Conservation (phyloP, 2,329 filamentous ascomycete genomes). For the Neofusicoccum ribis region DNA sequence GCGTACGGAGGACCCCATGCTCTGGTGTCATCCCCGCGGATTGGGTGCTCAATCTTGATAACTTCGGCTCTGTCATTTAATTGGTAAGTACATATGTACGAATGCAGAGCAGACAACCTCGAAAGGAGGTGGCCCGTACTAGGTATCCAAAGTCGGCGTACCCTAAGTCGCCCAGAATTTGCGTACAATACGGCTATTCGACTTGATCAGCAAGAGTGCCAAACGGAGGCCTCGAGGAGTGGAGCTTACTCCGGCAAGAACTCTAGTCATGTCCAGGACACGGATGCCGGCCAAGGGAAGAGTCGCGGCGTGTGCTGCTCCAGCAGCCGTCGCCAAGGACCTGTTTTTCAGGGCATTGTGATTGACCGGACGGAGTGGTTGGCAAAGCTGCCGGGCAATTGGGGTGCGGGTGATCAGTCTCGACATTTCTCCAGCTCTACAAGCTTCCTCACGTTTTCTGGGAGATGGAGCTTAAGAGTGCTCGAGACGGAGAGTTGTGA, state of each 20-base stretch:
- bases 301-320: slow-evolving; percentile 38
- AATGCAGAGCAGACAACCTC: slow-evolving; percentile 28
- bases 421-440: background rate
- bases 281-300: slow-evolving; percentile 80
- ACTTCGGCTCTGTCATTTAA: slow-evolving; percentile 72
- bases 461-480: background rate
- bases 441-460: background rate
- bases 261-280: slow-evolving; percentile 94
- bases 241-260: slow-evolving; percentile 78
- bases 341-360: slow-evolving; percentile 9
- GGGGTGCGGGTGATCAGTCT: background rate
- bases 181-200: slow-evolving; percentile 87
- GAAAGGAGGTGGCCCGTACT: slow-evolving; percentile 36
- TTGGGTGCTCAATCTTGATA: slow-evolving; percentile 95
- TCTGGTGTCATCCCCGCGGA: slow-evolving; percentile 85
- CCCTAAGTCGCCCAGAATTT: slow-evolving; percentile 95
- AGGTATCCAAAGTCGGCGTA: slow-evolving; percentile 49
- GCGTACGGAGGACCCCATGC: slow-evolving; percentile 97
- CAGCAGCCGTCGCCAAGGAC: slow-evolving; percentile 2
- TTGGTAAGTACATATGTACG: slow-evolving; percentile 22
- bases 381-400: background rate
- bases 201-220: background rate
- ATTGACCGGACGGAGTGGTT: background rate
- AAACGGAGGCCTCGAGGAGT: background rate
- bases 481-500: background rate